Evolutionary conservation across 1,284 basidiomycete species (phyloP).

Genomic region (Coriolopsis trogii): DNA sequence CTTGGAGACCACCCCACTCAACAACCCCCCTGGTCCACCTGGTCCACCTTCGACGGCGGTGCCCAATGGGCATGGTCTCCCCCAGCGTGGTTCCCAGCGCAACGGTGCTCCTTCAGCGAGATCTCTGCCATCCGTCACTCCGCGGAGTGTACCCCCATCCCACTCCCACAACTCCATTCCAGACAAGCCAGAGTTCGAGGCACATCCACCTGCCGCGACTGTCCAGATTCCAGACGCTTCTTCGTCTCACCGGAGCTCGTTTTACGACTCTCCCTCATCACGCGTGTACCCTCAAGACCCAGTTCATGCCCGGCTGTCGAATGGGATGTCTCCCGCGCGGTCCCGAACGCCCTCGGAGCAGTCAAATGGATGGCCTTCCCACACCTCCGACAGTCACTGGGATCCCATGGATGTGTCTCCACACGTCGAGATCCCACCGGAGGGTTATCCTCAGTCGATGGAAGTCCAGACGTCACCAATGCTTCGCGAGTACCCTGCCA

Average conservation of each 20-base stretch:
- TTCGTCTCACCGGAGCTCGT: conserved; percentile 59
- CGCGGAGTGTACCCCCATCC: conserved; percentile 60
- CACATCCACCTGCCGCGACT: conserved; percentile 32
- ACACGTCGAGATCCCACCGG: conserved; percentile 44
- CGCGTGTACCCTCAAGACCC: conserved; percentile 26
- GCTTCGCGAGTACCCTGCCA: conserved; percentile 50
- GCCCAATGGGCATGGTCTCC: conserved; percentile 34
- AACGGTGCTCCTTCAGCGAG: conserved; percentile 34
- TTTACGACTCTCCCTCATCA: conserved; percentile 40
- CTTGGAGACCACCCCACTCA: conserved; percentile 66
- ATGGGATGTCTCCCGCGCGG: conserved; percentile 15
- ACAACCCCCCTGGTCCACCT: conserved; percentile 66
- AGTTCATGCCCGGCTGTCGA: conserved; percentile 16
- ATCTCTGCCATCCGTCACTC: conserved; percentile 51
- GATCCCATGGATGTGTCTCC: conserved; percentile 65
- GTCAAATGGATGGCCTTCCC: conserved; percentile 33
- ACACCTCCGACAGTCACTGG: conserved; percentile 44
- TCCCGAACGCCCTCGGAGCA: conserved; percentile 22
- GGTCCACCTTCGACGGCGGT: conserved; percentile 24
- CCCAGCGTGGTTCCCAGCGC: conserved; percentile 37
- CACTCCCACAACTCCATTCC: conserved; percentile 54
- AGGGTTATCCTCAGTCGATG: conserved; percentile 47
- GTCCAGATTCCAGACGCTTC: conserved; percentile 50
- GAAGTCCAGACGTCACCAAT: conserved; percentile 56
- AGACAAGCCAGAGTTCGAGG: conserved; percentile 41